phyloP scores from a whole-genome alignment of 108 stramenopile genomes.

The Discostella stelligeroides region DNA sequence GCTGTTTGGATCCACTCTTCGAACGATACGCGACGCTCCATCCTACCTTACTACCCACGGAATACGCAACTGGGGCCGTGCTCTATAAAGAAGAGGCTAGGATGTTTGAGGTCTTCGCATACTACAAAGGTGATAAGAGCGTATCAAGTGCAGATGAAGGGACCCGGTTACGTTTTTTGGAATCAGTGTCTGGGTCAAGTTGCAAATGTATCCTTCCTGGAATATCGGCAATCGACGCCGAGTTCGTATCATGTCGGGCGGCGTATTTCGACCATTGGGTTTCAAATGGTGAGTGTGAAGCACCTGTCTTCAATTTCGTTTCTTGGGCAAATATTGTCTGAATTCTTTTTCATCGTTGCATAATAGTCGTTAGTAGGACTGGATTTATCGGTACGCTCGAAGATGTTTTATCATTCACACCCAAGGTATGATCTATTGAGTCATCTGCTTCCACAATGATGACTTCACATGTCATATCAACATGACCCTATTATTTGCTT shows the following conservation, averaged over 20 bases:
- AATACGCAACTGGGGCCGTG: constrained; percentile 36
- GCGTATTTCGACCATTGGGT: constrained; percentile 93
- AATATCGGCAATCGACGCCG: constrained; percentile 56
- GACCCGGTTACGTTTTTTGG: constrained; percentile 78
- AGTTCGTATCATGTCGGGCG: constrained; percentile 60
- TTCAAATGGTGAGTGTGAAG: constrained; percentile 39
- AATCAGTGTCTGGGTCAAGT: constrained; percentile 14
- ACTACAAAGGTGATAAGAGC: constrained; percentile 61
- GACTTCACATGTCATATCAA: too few species aligned
- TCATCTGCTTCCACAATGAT: too few species aligned
- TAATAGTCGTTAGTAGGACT: constrained; percentile 67
- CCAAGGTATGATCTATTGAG: constrained; percentile 48
- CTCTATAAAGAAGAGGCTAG: constrained; percentile 32
- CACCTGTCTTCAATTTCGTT: background rate
- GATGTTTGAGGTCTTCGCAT: constrained; percentile 84
- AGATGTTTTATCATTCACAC: constrained; percentile 78
- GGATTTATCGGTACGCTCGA: constrained; percentile 81
- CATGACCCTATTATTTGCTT: background rate
- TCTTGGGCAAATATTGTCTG: too few species aligned
- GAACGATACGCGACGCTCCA: constrained; percentile 60
- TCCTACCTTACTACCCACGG: constrained; percentile 58
- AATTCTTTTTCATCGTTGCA: constrained; percentile 20
- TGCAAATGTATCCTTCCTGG: constrained; percentile 63
- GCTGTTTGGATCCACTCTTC: constrained; percentile 53
- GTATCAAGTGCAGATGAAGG: constrained; percentile 61